Conservation (phyloP, 1,139 yeast genomes). For the Yamadazyma membranifaciens region DNA sequence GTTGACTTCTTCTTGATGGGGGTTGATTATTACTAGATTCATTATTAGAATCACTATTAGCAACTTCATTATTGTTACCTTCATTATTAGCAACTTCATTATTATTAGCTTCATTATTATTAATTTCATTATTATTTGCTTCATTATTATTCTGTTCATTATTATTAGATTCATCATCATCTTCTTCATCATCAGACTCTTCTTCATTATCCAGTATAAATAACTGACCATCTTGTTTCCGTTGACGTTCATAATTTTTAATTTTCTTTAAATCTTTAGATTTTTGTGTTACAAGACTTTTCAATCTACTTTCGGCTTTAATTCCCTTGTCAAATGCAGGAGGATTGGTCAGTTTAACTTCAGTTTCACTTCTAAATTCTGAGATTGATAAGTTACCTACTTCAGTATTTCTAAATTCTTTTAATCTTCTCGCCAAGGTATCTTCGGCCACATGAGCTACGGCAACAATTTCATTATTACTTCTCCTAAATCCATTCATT, state of each 20-base stretch:
- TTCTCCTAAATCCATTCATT: conserved; percentile 90
- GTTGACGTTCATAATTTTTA: background rate
- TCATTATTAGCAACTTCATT: conserved; percentile 2
- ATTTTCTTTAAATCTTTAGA: conserved; percentile 9
- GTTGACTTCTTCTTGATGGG: too few relatives aligned
- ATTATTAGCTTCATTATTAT: background rate
- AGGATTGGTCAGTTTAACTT: conserved; percentile 58
- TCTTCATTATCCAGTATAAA: background rate
- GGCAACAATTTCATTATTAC: conserved; percentile 91
- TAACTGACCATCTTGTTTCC: too few relatives aligned
- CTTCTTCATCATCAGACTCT: background rate
- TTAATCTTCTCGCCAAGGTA: conserved; percentile 84
- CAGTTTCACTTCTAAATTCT: conserved; percentile 56
- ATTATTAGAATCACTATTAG: too few relatives aligned
- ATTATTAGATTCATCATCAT: background rate
- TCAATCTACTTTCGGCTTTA: conserved; percentile 24
- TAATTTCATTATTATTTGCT: background rate
- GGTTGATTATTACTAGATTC: background rate
- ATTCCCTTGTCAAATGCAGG: conserved; percentile 72
- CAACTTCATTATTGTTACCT: conserved; percentile 7
- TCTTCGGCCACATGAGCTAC: conserved; percentile 95
- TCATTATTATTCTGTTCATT: background rate
- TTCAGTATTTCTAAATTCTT: conserved; percentile 78
- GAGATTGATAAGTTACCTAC: conserved; percentile 73
- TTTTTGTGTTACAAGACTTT: conserved; percentile 10